These are phyloP conservation scores for Piloderma croceum DNA, from an alignment of 768 basidiomycete genomes.

Conservation along the genomic window DNA sequence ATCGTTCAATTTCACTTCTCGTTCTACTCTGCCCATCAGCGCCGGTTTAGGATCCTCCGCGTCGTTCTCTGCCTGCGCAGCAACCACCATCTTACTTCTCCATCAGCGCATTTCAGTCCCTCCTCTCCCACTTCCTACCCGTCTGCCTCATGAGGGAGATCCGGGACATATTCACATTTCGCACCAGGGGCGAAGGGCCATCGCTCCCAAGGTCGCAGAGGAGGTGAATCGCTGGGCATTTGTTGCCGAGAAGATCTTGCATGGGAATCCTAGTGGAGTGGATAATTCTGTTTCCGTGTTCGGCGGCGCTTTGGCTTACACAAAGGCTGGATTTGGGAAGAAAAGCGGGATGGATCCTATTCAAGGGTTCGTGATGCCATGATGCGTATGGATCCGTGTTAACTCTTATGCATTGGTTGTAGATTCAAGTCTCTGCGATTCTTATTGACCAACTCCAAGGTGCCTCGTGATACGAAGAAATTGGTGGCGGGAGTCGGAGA, in stretches of 20 bases:
- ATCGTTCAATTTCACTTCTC: slow-evolving; percentile 72
- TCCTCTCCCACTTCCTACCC: slow-evolving; percentile 42
- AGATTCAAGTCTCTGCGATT: slow-evolving; percentile 91
- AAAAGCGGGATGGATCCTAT: slow-evolving; percentile 81
- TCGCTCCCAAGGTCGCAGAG: slow-evolving; percentile 61
- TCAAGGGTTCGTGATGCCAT: slow-evolving; percentile 57
- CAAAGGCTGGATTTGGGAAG: slow-evolving; percentile 69
- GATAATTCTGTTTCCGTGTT: slow-evolving; percentile 93
- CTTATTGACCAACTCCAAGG: slow-evolving; percentile 87
- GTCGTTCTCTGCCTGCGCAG: slow-evolving; percentile 85
- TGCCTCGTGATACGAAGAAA: slow-evolving; percentile 91
- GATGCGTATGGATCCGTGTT: not conserved
- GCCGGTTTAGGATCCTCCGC: slow-evolving; percentile 97
- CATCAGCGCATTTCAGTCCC: slow-evolving; percentile 62
- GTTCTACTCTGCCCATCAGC: slow-evolving; percentile 87
- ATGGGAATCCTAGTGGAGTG: slow-evolving; percentile 95
- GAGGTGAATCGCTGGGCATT: slow-evolving; percentile 92
- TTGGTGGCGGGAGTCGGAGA: slow-evolving; percentile 86
- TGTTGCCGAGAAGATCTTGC: slow-evolving; percentile 90
- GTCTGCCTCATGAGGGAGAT: slow-evolving; percentile 23
- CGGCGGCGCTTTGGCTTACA: slow-evolving; percentile 90
- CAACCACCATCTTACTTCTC: slow-evolving; percentile 73
- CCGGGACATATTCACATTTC: slow-evolving; percentile 57
- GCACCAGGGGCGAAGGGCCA: slow-evolving; percentile 59
- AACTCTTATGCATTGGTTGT: slow-evolving; percentile 11